A percentile compares a stretch with the other conserved stretches of the same genome.
Evolutionary conservation across 1,284 basidiomycete species (phyloP).

Genomic region (Stygiomarasmius scandens): DNA sequence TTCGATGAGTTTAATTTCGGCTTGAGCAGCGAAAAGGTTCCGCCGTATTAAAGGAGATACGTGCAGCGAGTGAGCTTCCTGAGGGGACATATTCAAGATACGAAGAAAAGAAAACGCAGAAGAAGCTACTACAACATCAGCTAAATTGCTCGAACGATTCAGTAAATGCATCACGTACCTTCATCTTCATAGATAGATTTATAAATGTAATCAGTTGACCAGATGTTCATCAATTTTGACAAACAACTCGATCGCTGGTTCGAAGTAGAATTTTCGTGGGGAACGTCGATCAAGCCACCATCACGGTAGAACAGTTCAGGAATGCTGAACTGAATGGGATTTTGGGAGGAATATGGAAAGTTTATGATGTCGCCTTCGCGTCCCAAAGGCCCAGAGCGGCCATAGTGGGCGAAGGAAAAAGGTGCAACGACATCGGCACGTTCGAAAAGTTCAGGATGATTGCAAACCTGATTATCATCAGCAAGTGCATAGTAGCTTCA

Average conservation of each 20-base stretch:
- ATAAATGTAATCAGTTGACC: conserved; percentile 84
- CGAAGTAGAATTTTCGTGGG: conserved; percentile 57
- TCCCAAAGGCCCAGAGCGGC: conserved; percentile 77
- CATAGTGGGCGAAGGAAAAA: conserved; percentile 86
- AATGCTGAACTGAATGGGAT: conserved; percentile 81
- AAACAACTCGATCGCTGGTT: conserved; percentile 65
- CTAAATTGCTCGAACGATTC: neutral
- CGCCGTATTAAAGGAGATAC: conserved; percentile 58
- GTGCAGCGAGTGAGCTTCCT: conserved; percentile 67
- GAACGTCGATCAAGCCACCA: conserved; percentile 75
- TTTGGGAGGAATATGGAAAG: conserved; percentile 84
- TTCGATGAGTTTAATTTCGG: conserved; percentile 46
- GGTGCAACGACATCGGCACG: conserved; percentile 95
- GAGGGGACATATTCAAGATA: conserved; percentile 63
- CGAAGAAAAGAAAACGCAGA: conserved; percentile 79
- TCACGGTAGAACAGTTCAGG: conserved; percentile 83
- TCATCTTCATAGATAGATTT: conserved; percentile 68
- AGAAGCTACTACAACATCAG: conserved; percentile 32
- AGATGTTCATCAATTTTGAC: conserved; percentile 85
- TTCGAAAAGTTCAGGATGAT: conserved; percentile 98
- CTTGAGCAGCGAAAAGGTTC: conserved; percentile 48
- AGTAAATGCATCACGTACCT: conserved; percentile 44
- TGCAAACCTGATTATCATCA: conserved; percentile 76
- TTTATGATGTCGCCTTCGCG: conserved; percentile 87
- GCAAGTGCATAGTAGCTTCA: neutral